Percentiles rank a stretch among this genome's conserved stretches.
phyloP scores from a whole-genome alignment of 2,329 filamentous ascomycete genomes.

The Dactylellina leptospora region DNA sequence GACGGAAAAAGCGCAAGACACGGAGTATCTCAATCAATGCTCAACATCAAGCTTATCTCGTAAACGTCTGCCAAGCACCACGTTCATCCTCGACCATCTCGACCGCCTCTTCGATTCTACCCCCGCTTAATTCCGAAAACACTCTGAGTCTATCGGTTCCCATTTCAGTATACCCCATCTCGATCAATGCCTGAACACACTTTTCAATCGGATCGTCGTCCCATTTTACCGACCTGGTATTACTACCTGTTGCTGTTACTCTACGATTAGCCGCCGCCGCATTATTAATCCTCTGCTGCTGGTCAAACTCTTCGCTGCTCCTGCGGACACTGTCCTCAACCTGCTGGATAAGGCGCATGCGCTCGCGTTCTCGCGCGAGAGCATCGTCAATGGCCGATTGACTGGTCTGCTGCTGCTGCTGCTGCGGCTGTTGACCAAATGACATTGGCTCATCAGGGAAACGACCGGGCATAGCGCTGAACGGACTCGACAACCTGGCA shows the following conservation, averaged over 20 bases:
- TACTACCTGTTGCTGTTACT: slow-evolving; percentile 1
- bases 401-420: slow-evolving; percentile 32
- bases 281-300: slow-evolving; percentile 42
- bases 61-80: slow-evolving; percentile 51
- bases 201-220: slow-evolving; percentile 52
- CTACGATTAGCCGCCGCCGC: slow-evolving; percentile 22
- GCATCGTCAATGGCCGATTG: slow-evolving; percentile 48
- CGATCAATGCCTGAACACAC: slow-evolving; percentile 55
- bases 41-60: neutral
- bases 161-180: slow-evolving; percentile 56
- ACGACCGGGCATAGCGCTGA: slow-evolving; percentile 34
- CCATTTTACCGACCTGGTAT: slow-evolving; percentile 5
- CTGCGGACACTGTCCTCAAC: slow-evolving; percentile 49
- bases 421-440: neutral
- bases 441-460: slow-evolving; percentile 49
- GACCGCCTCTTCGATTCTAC: slow-evolving; percentile 54
- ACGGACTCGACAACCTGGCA: slow-evolving; percentile 12
- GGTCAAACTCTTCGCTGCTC: slow-evolving; percentile 46
- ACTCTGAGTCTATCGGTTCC: slow-evolving; percentile 56
- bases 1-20: neutral
- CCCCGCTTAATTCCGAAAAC: slow-evolving; percentile 54
- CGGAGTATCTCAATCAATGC: neutral
- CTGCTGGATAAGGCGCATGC: slow-evolving; percentile 49
- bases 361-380: slow-evolving; percentile 29
- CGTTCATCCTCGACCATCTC: slow-evolving; percentile 57